Evolutionary conservation across 495 filamentous ascomycete genomes (phyloP).

Genomic region (Aspergillus mulundensis): DNA sequence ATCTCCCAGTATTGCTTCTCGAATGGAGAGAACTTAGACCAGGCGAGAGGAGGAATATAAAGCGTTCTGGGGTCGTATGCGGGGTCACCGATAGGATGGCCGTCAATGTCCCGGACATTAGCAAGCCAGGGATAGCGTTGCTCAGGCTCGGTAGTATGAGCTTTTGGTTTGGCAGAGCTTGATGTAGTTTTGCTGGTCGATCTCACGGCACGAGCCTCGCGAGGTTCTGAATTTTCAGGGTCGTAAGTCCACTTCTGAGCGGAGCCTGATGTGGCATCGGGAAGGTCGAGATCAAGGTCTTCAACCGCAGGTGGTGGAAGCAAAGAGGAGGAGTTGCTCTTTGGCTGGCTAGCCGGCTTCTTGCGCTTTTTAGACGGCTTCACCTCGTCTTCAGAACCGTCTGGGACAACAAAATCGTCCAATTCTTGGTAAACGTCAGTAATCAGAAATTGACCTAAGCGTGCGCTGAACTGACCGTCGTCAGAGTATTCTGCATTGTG

Average conservation of each 20-base stretch:
- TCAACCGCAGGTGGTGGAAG: conserved; percentile 42
- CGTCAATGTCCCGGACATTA: conserved; percentile 74
- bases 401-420: conserved; percentile 79
- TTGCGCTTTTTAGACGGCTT: conserved; percentile 69
- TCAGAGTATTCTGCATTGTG: conserved; percentile 51
- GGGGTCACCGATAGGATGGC: conserved; percentile 71
- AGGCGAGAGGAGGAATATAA: conserved; percentile 76
- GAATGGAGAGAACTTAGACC: conserved; percentile 79
- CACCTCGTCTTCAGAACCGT: conserved; percentile 75
- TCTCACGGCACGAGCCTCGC: conserved; percentile 47
- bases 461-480: conserved; percentile 51
- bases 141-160: conserved; percentile 73
- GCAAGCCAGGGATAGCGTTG: conserved; percentile 87
- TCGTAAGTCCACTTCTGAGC: conserved; percentile 85
- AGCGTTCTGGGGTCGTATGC: conserved; percentile 92
- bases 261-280: conserved; percentile 62
- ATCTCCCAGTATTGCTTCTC: conserved; percentile 99
- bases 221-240: conserved; percentile 63
- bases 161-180: conserved; percentile 64
- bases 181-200: conserved; percentile 41
- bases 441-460: not conserved
- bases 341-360: conserved; percentile 46
- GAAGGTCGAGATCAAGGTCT: conserved; percentile 47
- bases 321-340: conserved; percentile 54
- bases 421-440: conserved; percentile 53